These are phyloP conservation scores for Pleurotus salmoneostramineus DNA, from an alignment of 768 basidiomycete species.

Conservation along the genomic window DNA sequence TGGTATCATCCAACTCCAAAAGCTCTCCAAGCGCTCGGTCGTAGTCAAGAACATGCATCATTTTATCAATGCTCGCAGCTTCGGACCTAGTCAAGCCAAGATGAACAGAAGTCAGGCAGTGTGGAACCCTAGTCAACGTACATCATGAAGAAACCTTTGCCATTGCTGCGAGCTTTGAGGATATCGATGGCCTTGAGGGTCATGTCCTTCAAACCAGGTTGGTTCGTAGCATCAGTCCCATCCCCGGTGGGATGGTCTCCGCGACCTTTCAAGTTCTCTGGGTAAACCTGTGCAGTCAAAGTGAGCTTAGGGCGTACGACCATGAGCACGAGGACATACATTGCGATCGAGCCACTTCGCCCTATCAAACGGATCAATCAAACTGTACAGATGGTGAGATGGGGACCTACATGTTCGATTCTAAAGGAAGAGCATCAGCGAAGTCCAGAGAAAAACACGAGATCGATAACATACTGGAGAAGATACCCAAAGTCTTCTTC, in stretches of 20 bases:
- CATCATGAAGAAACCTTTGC: slow-evolving; percentile 45
- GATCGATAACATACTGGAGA: slow-evolving; percentile 25
- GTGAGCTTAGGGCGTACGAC: background rate
- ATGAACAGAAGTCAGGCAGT: background rate
- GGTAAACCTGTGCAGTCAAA: slow-evolving; percentile 22
- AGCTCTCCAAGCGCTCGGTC: slow-evolving; percentile 43
- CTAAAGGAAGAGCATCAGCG: slow-evolving; percentile 1
- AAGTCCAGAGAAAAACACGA: background rate
- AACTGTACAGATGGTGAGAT: background rate
- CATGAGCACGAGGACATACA: slow-evolving; percentile 13
- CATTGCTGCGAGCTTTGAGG: slow-evolving; percentile 31
- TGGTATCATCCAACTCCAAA: slow-evolving; percentile 40
- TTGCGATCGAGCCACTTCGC: slow-evolving; percentile 43
- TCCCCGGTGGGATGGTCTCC: slow-evolving; percentile 39
- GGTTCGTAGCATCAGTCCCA: slow-evolving; percentile 35
- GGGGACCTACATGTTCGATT: slow-evolving; percentile 16
- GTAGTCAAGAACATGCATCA: slow-evolving; percentile 46
- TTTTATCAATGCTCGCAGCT: slow-evolving; percentile 44
- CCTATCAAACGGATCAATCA: slow-evolving; percentile 16
- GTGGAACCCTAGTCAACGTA: slow-evolving; percentile 2
- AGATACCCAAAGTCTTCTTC: slow-evolving; percentile 39
- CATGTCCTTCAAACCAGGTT: slow-evolving; percentile 47
- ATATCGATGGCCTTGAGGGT: slow-evolving; percentile 43
- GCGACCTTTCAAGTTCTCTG: slow-evolving; percentile 30
- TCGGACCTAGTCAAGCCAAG: slow-evolving; percentile 24